These are phyloP conservation scores for Ophiocordyceps robertsii DNA, from an alignment of 2,329 filamentous ascomycete species.

Conservation along the genomic window DNA sequence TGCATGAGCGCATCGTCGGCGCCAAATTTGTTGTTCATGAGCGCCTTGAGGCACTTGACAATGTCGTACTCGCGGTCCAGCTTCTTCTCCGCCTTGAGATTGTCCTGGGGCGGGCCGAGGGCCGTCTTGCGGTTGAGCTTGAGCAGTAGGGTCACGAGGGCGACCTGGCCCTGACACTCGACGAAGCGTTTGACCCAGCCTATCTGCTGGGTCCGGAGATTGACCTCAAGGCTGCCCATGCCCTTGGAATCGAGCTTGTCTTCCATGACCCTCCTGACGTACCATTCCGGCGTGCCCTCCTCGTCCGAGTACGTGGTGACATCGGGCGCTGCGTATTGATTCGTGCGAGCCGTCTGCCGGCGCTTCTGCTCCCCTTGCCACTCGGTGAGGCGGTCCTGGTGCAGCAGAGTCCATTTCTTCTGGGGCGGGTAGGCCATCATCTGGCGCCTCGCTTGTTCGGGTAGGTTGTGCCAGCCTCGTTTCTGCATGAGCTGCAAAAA, in stretches of 20 bases:
- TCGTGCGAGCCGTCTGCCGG: conserved; percentile 58
- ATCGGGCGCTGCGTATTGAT: conserved; percentile 55
- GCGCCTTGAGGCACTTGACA: conserved; percentile 87
- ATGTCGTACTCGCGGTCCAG: conserved; percentile 93
- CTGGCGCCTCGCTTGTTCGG: conserved; percentile 84
- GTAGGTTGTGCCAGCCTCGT: conserved; percentile 91
- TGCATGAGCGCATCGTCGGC: conserved; percentile 89
- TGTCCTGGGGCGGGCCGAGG: conserved; percentile 53
- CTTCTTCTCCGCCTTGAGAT: conserved; percentile 55
- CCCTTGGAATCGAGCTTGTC: conserved; percentile 87
- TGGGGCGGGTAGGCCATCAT: conserved; percentile 90
- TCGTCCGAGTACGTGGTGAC: conserved; percentile 75
- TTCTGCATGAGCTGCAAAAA: conserved; percentile 94
- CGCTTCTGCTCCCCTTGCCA: conserved; percentile 91
- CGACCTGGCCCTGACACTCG: conserved; percentile 93
- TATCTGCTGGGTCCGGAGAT: conserved; percentile 88
- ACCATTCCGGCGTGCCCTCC: conserved; percentile 95
- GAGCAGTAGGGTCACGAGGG: conserved; percentile 80
- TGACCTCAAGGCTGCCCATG: conserved; percentile 85
- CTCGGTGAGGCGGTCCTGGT: conserved; percentile 88
- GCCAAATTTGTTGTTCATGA: conserved; percentile 99
- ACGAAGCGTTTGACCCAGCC: conserved; percentile 96
- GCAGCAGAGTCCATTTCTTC: conserved; percentile 96
- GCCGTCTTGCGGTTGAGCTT: conserved; percentile 86
- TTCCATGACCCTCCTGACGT: conserved; percentile 92